Evolutionary conservation across 192 early-diverging fungal species (phyloP), one percentile per base, ranked within the genome.

Genomic region (Bifiguratus adelaidae): DNA sequence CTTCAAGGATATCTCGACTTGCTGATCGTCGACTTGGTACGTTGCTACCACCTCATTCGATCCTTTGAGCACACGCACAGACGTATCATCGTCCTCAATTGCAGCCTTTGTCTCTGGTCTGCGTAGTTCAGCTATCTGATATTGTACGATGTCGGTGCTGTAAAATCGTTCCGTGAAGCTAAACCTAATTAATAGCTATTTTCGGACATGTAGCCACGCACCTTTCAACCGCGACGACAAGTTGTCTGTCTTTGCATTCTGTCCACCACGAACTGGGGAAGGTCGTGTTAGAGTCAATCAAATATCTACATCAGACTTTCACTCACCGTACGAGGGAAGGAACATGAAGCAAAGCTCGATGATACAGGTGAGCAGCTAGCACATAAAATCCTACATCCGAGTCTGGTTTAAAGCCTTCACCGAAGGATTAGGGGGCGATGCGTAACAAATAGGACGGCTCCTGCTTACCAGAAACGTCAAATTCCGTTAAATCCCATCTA

Each of bases 21-120:
- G 60, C 5, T 85, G 78, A 47, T 92, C 89, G 56, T 92, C 89
- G 15, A 92, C 60, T n/a, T 63, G 52, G 61, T 82, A 91, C 7
- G 66, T 50, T 2, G 82, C 87, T 5, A 60, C 72, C 0, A 92
- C 69, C 57, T 92, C 89, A 30, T 76, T 70, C 1, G 73, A 58
- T 11, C 65, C 60, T 48, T 77, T 80, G 28, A 72, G 65, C 4
- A 74, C 66, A 41, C 77, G 81, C 18, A 92, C 64, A 20, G 68
- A 59, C 5, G 89, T 61, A 25, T 69, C 56, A 7, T 74, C 68
- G n/a, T 83, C 80, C 26, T 76, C 74, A 20, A 74, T 44, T 27
- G 55, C 44, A 0, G 65, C 47, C 23, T 47, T 51, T 22, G 61
- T 50, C 44, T 85, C 77, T 6, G 64, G 40, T 18, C 54, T 58